phyloP scores from a whole-genome alignment of 2,329 filamentous ascomycete genomes.

The Hysterium pulicare region DNA sequence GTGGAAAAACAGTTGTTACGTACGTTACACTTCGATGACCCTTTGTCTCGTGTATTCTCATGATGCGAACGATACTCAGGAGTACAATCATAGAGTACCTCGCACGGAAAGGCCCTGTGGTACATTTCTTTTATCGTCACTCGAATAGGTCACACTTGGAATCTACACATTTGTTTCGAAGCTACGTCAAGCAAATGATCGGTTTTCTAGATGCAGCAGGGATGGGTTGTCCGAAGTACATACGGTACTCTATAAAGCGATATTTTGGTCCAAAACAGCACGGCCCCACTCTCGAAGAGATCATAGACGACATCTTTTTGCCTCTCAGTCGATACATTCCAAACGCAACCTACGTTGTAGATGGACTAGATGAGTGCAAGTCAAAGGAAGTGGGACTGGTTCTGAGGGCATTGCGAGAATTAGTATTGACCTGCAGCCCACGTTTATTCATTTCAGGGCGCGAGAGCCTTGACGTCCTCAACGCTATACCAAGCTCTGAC shows the following conservation, averaged over 20 bases:
- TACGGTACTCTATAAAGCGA: neutral
- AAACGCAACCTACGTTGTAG: neutral
- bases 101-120: neutral
- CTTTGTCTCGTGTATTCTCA: no score
- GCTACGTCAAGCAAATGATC: neutral
- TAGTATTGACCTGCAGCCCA: neutral
- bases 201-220: neutral
- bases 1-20: neutral
- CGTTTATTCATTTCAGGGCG: neutral
- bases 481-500: neutral
- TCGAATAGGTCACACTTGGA: neutral
- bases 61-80: no score
- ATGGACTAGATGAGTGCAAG: slow-evolving; percentile 1
- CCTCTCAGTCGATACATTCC: neutral
- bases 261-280: neutral
- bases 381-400: neutral
- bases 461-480: neutral
- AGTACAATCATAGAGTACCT: neutral
- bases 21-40: neutral
- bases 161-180: neutral
- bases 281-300: neutral
- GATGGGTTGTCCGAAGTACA: neutral
- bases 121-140: neutral
- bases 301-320: neutral
- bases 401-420: neutral